These are phyloP conservation scores for Mycena maculata DNA, from an alignment of 768 basidiomycete species.

Conservation along the genomic window DNA sequence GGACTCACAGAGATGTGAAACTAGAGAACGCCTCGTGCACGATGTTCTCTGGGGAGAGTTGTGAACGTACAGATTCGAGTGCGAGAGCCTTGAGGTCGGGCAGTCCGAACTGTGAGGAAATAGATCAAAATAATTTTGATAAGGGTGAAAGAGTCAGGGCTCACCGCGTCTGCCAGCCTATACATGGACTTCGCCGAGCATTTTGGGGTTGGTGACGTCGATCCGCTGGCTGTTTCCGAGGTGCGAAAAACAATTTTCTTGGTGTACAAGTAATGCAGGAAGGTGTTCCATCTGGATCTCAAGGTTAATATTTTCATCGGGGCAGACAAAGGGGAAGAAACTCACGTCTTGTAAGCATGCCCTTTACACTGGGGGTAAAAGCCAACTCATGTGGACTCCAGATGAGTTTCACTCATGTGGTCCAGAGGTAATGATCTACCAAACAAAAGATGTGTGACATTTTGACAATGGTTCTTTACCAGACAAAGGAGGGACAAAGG, in stretches of 20 bases:
- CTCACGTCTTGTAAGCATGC: slow-evolving; percentile 26
- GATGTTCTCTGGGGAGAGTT: slow-evolving; percentile 12
- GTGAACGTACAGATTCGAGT: slow-evolving; percentile 2
- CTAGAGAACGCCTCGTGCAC: slow-evolving; percentile 21
- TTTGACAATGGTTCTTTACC: too few relatives aligned
- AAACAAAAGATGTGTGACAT: too few relatives aligned
- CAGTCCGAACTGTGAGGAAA: slow-evolving; percentile 11
- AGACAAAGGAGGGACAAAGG: too few relatives aligned
- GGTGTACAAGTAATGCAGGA: slow-evolving; percentile 30
- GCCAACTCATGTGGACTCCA: too few relatives aligned
- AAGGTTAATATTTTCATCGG: background rate
- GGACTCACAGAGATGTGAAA: slow-evolving; percentile 27
- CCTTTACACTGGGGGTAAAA: too few relatives aligned
- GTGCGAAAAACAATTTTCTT: slow-evolving; percentile 16
- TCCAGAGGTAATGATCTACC: too few relatives aligned
- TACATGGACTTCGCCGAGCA: slow-evolving; percentile 33
- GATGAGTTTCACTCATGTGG: too few relatives aligned
- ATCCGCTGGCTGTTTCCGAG: too few relatives aligned
- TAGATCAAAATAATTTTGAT: background rate
- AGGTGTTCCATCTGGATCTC: slow-evolving; percentile 20
- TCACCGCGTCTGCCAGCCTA: slow-evolving; percentile 19
- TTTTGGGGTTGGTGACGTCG: background rate
- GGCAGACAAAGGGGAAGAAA: background rate
- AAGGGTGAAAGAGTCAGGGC: background rate
- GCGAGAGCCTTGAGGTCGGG: slow-evolving; percentile 15